Base-by-base conservation (phyloP, 805 yeast species). In the Saccharomycopsis lassenensis region DNA sequence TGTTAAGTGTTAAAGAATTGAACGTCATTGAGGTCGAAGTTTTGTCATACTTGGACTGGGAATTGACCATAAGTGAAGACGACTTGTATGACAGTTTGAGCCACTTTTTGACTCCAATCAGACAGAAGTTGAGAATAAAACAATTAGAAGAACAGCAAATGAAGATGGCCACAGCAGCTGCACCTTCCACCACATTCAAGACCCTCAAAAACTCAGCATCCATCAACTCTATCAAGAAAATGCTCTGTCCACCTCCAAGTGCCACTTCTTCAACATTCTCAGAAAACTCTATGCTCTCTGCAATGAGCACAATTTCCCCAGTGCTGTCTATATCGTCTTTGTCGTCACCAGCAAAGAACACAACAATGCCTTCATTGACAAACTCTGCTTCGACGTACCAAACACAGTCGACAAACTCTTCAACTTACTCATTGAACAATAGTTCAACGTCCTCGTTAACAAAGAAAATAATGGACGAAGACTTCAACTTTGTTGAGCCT, bases 11-110 rank as follows among this genome's bases (percentile, higher is more conserved):
- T 37, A 74, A 74, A 44, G 93, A 81, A 53, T 73, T 81, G 46
- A 80, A 79, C 55, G 61, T 79, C 43, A 81, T 81, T 86, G 93
- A 81, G 57, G 70, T 84, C 52, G 89, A 81, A 56, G 59, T 81
- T 41, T 61, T 80, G 35, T 72, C 65, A 50, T 61, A 80, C 34
- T 59, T 81, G 52, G 69, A 78, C 56, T 81, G 87, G 86, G 78
- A 81, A 53, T 59, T 79, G 34, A 62, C 72, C 28, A 76, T 89
- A 29, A 58, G 71, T 19, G 74, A 74, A 46, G 68, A 69, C 20
- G 95, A 86, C 50, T 65, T 89, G 40, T 62, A 73, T 40, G 60
- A 64, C 32, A 77, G 76, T 26, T 65, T 89, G 39, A 74, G 76
- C 43, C 78, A 78, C 19, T 80, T 89, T 61, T 63, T 85, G 39